Conservation (phyloP, 495 filamentous ascomycete species). For the Rhypophila decipiens region DNA sequence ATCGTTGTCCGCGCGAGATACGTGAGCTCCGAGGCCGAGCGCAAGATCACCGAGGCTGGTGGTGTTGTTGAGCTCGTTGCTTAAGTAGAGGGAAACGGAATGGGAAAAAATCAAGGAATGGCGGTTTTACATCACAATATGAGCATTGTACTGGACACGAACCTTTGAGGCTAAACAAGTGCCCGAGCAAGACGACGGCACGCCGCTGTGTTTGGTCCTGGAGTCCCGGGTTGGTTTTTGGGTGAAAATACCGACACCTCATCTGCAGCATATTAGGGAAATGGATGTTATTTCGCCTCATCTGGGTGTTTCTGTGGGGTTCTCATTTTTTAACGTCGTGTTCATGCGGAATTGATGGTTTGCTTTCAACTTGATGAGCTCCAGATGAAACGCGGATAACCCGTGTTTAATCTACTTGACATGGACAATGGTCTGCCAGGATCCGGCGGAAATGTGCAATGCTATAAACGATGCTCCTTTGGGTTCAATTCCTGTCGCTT, state of each 20-base stretch:
- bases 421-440: no score
- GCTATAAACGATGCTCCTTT: no score
- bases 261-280: constrained; percentile 31
- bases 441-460: no score
- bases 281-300: constrained; percentile 29
- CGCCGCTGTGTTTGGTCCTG: constrained; percentile 25
- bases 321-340: not conserved
- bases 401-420: no score
- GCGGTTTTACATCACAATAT: constrained; percentile 31
- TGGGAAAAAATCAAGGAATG: constrained; percentile 24
- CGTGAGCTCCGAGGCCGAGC: constrained; percentile 31
- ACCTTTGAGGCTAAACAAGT: constrained; percentile 22
- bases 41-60: constrained; percentile 29
- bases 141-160: constrained; percentile 19
- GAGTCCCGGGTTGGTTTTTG: constrained; percentile 27
- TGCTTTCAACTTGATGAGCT: no score
- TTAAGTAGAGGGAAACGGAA: constrained; percentile 17
- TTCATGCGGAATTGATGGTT: no score
- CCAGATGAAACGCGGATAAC: no score
- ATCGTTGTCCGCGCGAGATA: constrained; percentile 28
- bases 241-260: constrained; percentile 20
- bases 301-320: constrained; percentile 1
- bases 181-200: constrained; percentile 17
- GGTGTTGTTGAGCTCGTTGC: constrained; percentile 30
- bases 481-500: no score